Evolutionary conservation across 257 asterid species (phyloP).

Genomic region (Nicotiana knightiana): DNA sequence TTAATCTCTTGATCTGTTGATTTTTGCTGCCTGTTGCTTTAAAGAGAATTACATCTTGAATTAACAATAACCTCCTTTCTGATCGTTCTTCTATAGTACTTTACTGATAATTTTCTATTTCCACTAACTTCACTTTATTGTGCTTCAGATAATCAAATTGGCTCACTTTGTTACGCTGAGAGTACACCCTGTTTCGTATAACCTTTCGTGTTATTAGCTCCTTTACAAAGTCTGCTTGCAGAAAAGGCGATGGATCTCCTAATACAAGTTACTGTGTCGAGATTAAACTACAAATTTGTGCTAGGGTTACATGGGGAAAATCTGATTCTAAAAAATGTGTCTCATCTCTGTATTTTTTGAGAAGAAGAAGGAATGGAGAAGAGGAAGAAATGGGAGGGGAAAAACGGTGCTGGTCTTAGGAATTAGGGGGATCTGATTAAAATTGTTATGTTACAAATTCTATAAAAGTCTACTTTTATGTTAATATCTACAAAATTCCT

Average conservation of each 20-base stretch:
- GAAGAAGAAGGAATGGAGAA: too few species aligned
- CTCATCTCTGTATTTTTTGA: too few species aligned
- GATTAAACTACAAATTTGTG: not conserved
- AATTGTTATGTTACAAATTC: too few species aligned
- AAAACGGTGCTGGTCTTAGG: too few species aligned
- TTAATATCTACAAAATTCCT: too few species aligned
- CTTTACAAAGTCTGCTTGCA: not conserved
- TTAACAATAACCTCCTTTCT: not conserved
- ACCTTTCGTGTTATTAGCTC: not conserved
- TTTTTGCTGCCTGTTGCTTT: not conserved
- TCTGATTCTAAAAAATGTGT: too few species aligned
- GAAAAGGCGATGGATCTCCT: not conserved
- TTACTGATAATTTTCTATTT: not conserved
- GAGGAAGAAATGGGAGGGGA: too few species aligned
- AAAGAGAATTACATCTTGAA: too few species aligned
- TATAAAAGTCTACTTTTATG: too few species aligned
- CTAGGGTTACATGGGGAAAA: too few species aligned
- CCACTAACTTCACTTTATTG: slow-evolving; percentile 5
- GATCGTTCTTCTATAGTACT: not conserved
- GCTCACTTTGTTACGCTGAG: not conserved
- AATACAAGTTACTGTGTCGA: not conserved
- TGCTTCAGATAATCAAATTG: not conserved
- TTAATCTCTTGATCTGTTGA: not conserved
- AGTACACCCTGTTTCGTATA: not conserved
- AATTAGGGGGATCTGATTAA: too few species aligned